Conservation (phyloP, 495 filamentous ascomycete genomes). For the Thozetella sp. region DNA sequence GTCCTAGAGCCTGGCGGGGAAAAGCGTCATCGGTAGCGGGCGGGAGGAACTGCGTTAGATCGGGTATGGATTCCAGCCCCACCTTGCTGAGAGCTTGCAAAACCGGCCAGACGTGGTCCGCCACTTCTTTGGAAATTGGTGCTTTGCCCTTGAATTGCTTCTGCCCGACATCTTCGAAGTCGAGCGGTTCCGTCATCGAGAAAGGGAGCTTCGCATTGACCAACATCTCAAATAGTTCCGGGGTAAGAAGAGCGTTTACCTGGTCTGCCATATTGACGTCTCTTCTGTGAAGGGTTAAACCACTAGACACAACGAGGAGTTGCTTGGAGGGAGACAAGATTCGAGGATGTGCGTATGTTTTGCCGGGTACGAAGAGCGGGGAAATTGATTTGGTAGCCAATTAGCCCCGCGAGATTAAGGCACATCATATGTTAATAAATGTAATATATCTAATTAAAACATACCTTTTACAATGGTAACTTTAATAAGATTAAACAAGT, state of each 20-base stretch:
- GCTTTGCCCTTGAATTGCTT: neutral
- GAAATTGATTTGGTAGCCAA: too few relatives aligned
- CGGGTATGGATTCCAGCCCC: neutral
- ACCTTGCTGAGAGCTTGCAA: neutral
- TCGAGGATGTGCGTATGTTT: too few relatives aligned
- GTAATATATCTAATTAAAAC: too few relatives aligned
- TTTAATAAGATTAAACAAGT: too few relatives aligned
- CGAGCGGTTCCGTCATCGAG: neutral
- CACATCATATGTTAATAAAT: too few relatives aligned
- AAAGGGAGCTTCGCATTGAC: neutral
- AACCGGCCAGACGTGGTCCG: neutral
- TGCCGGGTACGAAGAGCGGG: too few relatives aligned
- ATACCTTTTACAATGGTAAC: too few relatives aligned
- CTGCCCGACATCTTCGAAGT: neutral
- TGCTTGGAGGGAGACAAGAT: too few relatives aligned
- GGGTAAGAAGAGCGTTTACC: neutral
- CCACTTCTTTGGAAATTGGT: neutral
- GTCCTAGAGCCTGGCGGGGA: neutral
- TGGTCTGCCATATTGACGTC: neutral
- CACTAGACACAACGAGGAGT: too few relatives aligned
- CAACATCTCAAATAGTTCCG: neutral
- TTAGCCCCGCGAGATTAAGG: too few relatives aligned
- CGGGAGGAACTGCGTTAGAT: neutral
- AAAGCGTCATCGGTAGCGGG: neutral
- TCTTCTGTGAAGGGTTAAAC: too few relatives aligned